A percentile compares a stretch with the other conserved stretches of the same genome.
Evolutionary conservation across 768 basidiomycete species (phyloP).

Genomic region (Mycena epipterygia): DNA sequence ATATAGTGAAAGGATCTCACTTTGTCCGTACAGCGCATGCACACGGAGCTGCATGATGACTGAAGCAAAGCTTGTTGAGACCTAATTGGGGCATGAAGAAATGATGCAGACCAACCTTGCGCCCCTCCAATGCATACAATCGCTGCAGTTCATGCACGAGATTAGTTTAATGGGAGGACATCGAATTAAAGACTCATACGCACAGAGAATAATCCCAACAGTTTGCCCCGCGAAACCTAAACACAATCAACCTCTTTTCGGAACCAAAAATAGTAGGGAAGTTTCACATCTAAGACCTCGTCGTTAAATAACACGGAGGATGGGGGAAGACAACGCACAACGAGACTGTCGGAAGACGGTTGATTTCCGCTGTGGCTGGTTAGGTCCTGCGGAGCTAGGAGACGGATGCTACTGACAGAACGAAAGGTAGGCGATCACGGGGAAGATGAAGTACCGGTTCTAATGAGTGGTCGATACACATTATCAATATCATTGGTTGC

Average conservation of each 20-base stretch:
- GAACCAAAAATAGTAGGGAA: neutral
- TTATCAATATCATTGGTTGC: neutral
- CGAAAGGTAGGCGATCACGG: neutral
- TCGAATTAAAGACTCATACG: neutral
- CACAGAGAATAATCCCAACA: neutral
- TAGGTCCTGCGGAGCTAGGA: neutral
- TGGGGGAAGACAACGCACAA: neutral
- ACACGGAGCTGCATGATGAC: constrained; percentile 29
- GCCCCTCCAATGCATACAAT: neutral
- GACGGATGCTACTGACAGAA: neutral
- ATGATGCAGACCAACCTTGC: neutral
- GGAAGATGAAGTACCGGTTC: constrained; percentile 25
- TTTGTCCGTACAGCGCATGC: constrained; percentile 17
- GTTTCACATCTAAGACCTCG: neutral
- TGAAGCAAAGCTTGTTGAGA: neutral
- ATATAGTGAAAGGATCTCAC: no score
- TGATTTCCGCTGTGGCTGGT: neutral
- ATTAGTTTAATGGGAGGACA: no score
- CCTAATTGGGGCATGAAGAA: neutral
- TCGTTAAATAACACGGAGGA: neutral
- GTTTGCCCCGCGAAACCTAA: constrained; percentile 2
- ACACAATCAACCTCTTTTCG: neutral
- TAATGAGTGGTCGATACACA: neutral
- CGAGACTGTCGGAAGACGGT: neutral
- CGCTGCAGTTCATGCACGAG: neutral